Evolutionary conservation across 2,329 filamentous ascomycete species (phyloP).

Genomic region (Seiridium cupressi): DNA sequence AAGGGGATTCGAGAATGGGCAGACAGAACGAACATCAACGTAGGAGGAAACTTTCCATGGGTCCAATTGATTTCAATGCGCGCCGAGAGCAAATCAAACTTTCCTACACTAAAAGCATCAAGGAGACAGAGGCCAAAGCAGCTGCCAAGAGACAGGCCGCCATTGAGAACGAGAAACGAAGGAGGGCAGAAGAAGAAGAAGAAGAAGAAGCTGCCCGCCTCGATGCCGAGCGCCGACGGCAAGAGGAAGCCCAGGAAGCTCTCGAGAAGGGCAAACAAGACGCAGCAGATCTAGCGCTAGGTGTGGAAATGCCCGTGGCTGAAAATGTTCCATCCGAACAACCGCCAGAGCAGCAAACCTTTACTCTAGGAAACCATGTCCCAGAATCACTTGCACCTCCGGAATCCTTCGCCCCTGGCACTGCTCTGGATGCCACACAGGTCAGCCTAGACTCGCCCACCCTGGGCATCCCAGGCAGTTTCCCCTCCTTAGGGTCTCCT

Average conservation of each 20-base stretch:
- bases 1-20: conserved; percentile 27
- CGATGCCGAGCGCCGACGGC: conserved; percentile 16
- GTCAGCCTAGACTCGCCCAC: conserved; percentile 56
- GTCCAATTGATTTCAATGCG: conserved; percentile 81
- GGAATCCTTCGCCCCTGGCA: background rate
- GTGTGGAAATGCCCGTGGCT: background rate
- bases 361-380: background rate
- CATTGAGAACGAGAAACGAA: conserved; percentile 51
- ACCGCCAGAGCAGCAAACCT: background rate
- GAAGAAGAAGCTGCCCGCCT: conserved; percentile 16
- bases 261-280: background rate
- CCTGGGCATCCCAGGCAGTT: conserved; percentile 64
- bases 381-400: background rate
- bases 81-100: conserved; percentile 79
- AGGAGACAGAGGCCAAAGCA: conserved; percentile 65
- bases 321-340: background rate
- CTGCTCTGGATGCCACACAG: background rate
- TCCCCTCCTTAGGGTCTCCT: conserved; percentile 42
- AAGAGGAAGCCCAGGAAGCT: background rate
- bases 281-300: background rate
- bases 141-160: conserved; percentile 45
- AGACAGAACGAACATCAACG: conserved; percentile 36
- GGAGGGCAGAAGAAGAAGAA: conserved; percentile 37
- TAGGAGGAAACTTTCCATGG: conserved; percentile 59
- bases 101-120: conserved; percentile 81